Evolutionary conservation across 2,329 filamentous ascomycete genomes (phyloP).

Genomic region (Gaeumannomyces sp.): DNA sequence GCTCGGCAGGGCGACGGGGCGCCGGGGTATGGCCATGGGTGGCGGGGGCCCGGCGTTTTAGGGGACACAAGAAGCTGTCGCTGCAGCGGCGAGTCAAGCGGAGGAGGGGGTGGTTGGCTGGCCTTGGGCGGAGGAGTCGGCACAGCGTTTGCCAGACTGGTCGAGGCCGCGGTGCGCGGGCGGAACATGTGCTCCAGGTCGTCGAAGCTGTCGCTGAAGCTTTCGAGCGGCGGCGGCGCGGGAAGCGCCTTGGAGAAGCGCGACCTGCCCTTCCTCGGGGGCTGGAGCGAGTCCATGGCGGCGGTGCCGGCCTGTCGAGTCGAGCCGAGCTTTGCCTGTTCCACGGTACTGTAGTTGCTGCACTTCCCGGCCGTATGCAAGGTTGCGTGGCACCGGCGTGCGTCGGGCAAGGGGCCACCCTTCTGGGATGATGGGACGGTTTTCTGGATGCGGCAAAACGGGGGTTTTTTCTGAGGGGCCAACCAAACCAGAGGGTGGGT

Average conservation of each 20-base stretch:
- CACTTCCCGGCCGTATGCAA: not conserved
- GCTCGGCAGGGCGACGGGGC: constrained; percentile 22
- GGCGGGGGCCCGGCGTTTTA: constrained; percentile 16
- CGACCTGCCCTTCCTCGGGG: constrained; percentile 38
- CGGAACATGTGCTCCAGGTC: constrained; percentile 7
- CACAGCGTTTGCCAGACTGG: constrained; percentile 12
- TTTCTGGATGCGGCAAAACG: not conserved
- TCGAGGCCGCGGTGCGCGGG: constrained; percentile 11
- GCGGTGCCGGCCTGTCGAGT: too few species aligned
- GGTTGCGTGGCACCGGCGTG: not conserved
- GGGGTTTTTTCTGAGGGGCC: too few species aligned
- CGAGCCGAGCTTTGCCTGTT: too few species aligned
- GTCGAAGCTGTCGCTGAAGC: not conserved
- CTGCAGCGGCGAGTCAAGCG: constrained; percentile 24
- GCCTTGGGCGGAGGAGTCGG: constrained; percentile 15
- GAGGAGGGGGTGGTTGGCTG: constrained; percentile 17
- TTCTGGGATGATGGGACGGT: not conserved
- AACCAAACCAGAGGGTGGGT: not conserved
- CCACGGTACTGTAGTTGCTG: not conserved
- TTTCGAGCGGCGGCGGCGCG: constrained; percentile 35
- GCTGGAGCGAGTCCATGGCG: constrained; percentile 18
- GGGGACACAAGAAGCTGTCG: constrained; percentile 17
- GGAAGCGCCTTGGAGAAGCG: constrained; percentile 55
- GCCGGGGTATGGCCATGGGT: constrained; percentile 30
- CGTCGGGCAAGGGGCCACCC: too few species aligned